Percentiles rank a stretch among this genome's conserved stretches.
These are phyloP conservation scores for Capillidium rhysosporum DNA, from an alignment of 371 early-diverging fungal species.

Conservation along the genomic window DNA sequence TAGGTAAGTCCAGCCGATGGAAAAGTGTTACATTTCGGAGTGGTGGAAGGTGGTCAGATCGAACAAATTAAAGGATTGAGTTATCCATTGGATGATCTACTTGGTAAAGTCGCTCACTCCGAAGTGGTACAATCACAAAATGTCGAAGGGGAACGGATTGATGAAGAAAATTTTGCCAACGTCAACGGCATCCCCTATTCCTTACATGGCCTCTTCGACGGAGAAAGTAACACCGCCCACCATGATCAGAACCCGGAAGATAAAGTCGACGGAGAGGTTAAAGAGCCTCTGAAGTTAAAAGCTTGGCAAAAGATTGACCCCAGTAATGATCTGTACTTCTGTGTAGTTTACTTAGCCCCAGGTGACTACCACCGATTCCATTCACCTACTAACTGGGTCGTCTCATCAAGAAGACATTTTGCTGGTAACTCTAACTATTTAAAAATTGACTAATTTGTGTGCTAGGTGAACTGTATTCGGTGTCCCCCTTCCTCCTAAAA, in stretches of 20 bases:
- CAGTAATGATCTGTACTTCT: conserved; percentile 59
- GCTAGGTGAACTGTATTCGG: conserved; percentile 78
- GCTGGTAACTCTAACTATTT: conserved; percentile 22
- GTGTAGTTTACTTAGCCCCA: conserved; percentile 88
- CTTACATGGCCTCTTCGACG: conserved; percentile 58
- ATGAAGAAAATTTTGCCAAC: conserved; percentile 58
- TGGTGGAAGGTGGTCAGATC: conserved; percentile 48
- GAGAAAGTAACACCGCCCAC: conserved; percentile 12
- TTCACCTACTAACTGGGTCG: conserved; percentile 87
- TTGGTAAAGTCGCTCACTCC: conserved; percentile 28
- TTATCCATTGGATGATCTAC: conserved; percentile 66
- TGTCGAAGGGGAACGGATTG: conserved; percentile 18
- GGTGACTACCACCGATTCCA: conserved; percentile 98
- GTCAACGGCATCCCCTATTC: conserved; percentile 85
- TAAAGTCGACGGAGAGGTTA: not conserved
- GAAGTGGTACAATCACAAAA: not conserved
- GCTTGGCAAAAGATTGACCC: conserved; percentile 10
- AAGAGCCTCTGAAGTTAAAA: not conserved
- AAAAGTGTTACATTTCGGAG: conserved; percentile 67
- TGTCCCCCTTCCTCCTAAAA: conserved; percentile 73
- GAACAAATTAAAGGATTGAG: conserved; percentile 89
- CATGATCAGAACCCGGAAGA: conserved; percentile 9
- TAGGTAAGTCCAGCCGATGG: conserved; percentile 82
- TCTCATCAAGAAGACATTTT: conserved; percentile 70
- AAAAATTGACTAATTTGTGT: not conserved